These are phyloP conservation scores for Puccinia novopanici DNA, from an alignment of 1,284 basidiomycete genomes.

Conservation along the genomic window DNA sequence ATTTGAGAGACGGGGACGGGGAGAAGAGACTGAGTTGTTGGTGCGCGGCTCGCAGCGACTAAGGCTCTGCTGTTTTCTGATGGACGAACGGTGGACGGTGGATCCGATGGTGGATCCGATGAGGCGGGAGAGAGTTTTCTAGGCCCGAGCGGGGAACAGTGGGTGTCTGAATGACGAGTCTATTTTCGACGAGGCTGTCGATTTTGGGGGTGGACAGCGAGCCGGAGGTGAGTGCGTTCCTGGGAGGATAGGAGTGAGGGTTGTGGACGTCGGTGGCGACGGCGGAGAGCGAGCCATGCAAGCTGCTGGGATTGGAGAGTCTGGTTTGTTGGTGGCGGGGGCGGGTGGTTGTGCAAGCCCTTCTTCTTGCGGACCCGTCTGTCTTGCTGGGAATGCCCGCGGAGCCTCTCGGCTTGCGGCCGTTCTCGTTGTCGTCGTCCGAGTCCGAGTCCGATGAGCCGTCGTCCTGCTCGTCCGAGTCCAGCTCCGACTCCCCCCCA, in stretches of 20 bases:
- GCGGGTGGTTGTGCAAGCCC: neutral
- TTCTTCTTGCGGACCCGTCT: neutral
- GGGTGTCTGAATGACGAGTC: no score
- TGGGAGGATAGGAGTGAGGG: constrained; percentile 38
- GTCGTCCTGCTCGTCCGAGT: constrained; percentile 34
- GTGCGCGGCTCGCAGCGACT: no score
- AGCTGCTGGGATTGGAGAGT: constrained; percentile 5
- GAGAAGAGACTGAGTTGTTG: no score
- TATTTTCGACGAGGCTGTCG: no score
- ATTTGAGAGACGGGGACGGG: no score
- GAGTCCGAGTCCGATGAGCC: no score
- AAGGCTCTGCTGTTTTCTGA: no score
- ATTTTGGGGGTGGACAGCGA: no score
- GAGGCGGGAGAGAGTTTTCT: no score
- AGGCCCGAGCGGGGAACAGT: no score
- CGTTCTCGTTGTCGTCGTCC: constrained; percentile 35
- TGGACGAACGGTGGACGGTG: no score
- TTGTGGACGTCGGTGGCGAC: constrained; percentile 15
- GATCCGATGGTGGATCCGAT: no score
- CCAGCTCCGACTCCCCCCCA: neutral
- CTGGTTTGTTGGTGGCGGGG: neutral
- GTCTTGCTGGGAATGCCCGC: neutral
- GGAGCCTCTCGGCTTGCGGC: neutral
- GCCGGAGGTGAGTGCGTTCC: neutral
- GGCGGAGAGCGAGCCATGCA: constrained; percentile 1